Percentiles rank a stretch among this genome's conserved stretches.
Evolutionary conservation across 2,329 filamentous ascomycete genomes (phyloP).

Genomic region (Fusarium palustre): DNA sequence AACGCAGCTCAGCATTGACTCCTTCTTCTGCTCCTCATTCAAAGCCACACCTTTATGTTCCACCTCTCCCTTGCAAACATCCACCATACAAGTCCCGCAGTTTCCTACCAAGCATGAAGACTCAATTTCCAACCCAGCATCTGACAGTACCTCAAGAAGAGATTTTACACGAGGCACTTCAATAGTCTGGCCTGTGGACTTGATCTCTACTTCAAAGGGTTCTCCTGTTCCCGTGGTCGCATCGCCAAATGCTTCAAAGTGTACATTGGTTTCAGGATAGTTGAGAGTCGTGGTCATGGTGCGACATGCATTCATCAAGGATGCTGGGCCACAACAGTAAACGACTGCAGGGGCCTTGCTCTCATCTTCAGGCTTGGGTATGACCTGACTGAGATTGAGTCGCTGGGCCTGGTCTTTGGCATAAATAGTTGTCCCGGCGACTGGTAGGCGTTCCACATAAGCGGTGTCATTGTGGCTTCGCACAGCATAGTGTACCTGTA

Average conservation of each 20-base stretch:
- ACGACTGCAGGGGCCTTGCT: background rate
- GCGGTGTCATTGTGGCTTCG: slow-evolving; percentile 15
- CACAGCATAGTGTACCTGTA: slow-evolving; percentile 26
- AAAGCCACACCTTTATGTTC: slow-evolving; percentile 32
- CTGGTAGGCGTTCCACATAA: slow-evolving; percentile 11
- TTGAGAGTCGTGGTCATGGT: background rate
- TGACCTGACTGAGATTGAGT: background rate
- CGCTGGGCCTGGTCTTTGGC: slow-evolving; percentile 12
- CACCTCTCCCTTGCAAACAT: slow-evolving; percentile 22
- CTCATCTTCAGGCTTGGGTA: background rate
- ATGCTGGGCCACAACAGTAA: slow-evolving; percentile 23
- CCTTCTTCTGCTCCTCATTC: slow-evolving; percentile 28
- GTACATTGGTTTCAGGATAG: background rate
- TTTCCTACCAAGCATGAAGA: slow-evolving; percentile 33
- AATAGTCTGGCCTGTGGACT: slow-evolving; percentile 6
- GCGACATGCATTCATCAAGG: slow-evolving; percentile 12
- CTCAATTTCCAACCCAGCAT: slow-evolving; percentile 29
- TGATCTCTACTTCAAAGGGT: slow-evolving; percentile 24
- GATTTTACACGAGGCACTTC: slow-evolving; percentile 18
- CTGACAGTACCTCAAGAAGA: slow-evolving; percentile 26
- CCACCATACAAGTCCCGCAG: slow-evolving; percentile 34
- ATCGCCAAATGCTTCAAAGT: slow-evolving; percentile 32
- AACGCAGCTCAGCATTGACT: slow-evolving; percentile 25
- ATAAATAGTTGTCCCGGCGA: slow-evolving; percentile 3
- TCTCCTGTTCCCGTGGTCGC: slow-evolving; percentile 25